A percentile compares a stretch with the other conserved stretches of the same genome.
Conservation (phyloP, 2,329 filamentous ascomycete species). For the Dactylellina sp. region DNA sequence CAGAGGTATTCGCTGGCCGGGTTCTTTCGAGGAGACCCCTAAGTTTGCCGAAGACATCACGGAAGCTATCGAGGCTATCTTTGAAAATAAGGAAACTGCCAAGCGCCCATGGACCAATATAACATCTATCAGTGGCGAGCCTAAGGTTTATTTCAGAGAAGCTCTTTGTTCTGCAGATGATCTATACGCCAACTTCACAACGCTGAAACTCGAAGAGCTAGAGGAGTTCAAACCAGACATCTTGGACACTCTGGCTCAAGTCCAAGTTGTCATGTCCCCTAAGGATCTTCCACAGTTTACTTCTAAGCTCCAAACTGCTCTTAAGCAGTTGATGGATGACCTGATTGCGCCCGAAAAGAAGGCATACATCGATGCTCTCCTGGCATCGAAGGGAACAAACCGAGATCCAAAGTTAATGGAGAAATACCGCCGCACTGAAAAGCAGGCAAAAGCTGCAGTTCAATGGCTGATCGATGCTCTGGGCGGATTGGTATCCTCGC, state of each 20-base stretch:
- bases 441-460: constrained; percentile 41
- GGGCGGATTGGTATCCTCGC: constrained; percentile 38
- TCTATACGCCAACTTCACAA: constrained; percentile 36
- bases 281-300: constrained; percentile 50
- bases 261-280: constrained; percentile 37
- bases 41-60: constrained; percentile 60
- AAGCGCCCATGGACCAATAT: constrained; percentile 44
- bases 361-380: constrained; percentile 38
- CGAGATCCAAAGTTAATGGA: constrained; percentile 53
- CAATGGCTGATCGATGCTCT: constrained; percentile 55
- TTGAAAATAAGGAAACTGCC: constrained; percentile 5
- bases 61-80: constrained; percentile 48
- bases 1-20: constrained; percentile 57
- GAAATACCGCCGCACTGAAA: constrained; percentile 43
- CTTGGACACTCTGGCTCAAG: constrained; percentile 42
- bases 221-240: constrained; percentile 46
- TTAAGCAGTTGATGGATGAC: constrained; percentile 44
- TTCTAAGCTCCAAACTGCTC: constrained; percentile 34
- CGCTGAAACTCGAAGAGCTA: constrained; percentile 39
- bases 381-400: constrained; percentile 26
- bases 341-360: constrained; percentile 37
- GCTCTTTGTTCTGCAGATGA: constrained; percentile 33
- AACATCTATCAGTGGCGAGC: constrained; percentile 52
- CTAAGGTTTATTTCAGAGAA: constrained; percentile 37
- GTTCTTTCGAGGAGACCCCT: constrained; percentile 57